Evolutionary conservation across 2,329 filamentous ascomycete genomes (phyloP).

Genomic region (Penicillium brasilianum): DNA sequence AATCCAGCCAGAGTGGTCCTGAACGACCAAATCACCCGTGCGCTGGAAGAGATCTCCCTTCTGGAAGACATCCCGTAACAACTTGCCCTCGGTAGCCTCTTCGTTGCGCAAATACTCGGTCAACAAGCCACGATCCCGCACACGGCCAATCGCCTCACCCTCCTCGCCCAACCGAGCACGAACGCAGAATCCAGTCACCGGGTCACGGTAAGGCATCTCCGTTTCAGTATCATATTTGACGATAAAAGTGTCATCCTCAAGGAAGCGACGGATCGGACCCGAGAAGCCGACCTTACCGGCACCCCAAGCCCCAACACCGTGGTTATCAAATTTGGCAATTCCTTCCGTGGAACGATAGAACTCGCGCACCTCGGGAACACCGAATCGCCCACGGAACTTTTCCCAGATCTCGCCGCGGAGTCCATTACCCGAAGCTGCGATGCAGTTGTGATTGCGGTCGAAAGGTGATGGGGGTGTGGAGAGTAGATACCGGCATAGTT

Average conservation of each 20-base stretch:
- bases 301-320: constrained; percentile 47
- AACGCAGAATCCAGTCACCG: constrained; percentile 52
- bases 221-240: constrained; percentile 50
- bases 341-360: constrained; percentile 57
- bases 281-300: constrained; percentile 53
- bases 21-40: constrained; percentile 52
- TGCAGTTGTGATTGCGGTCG: constrained; percentile 52
- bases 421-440: constrained; percentile 55
- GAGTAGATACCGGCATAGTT: constrained; percentile 56
- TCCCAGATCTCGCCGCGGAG: constrained; percentile 56
- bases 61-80: constrained; percentile 51
- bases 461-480: constrained; percentile 51
- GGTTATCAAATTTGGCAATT: constrained; percentile 53
- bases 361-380: constrained; percentile 53
- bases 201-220: constrained; percentile 50
- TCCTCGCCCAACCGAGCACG: constrained; percentile 45
- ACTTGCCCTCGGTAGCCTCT: constrained; percentile 51
- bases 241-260: constrained; percentile 52
- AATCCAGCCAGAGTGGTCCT: constrained; percentile 50
- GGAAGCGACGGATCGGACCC: constrained; percentile 45
- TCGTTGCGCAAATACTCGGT: constrained; percentile 51
- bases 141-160: constrained; percentile 53
- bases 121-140: constrained; percentile 46
- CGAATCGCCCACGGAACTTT: constrained; percentile 51
- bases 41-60: constrained; percentile 55